Percentiles rank a stretch among this genome's conserved stretches.
phyloP scores from a whole-genome alignment of 2,329 filamentous ascomycete species.

The Penicillium oxalicum region DNA sequence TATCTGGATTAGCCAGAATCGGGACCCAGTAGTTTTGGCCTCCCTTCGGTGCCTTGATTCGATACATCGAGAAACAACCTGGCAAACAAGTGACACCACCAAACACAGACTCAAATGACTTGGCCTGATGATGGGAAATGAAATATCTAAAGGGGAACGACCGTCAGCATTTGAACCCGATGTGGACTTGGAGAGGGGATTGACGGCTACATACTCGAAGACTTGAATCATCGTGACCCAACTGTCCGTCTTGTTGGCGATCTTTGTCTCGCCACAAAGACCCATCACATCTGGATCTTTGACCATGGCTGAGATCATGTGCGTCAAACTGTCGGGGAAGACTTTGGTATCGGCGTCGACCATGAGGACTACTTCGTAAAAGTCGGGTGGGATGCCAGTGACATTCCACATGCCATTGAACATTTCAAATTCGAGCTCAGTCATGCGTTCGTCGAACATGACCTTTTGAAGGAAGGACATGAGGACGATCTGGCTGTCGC shows the following conservation, averaged over 20 bases:
- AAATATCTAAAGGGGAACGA: slow-evolving; percentile 59
- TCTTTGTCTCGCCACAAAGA: slow-evolving; percentile 97
- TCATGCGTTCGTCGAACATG: slow-evolving; percentile 99
- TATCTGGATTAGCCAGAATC: slow-evolving; percentile 94
- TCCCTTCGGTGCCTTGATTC: slow-evolving; percentile 97
- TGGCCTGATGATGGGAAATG: slow-evolving; percentile 93
- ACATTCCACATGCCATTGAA: slow-evolving; percentile 99
- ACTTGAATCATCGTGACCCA: slow-evolving; percentile 99
- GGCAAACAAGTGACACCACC: slow-evolving; percentile 98
- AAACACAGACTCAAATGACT: slow-evolving; percentile 97
- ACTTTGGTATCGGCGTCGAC: slow-evolving; percentile 99
- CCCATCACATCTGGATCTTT: slow-evolving; percentile 99
- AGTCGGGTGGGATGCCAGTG: slow-evolving; percentile 95
- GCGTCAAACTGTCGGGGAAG: slow-evolving; percentile 94
- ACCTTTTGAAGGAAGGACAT: slow-evolving; percentile 99
- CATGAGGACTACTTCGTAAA: slow-evolving; percentile 97
- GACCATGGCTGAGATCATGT: slow-evolving; percentile 99
- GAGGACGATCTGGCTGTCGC: slow-evolving; percentile 96
- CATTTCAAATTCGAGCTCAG: slow-evolving; percentile 98
- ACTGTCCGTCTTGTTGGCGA: slow-evolving; percentile 90
- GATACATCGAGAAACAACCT: slow-evolving; percentile 99
- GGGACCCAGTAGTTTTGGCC: slow-evolving; percentile 99
- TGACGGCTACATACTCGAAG: slow-evolving; percentile 60
- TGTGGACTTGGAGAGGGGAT: neutral
- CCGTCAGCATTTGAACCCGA: slow-evolving; percentile 5